A percentile compares a stretch with the other conserved stretches of the same genome.
phyloP scores from a whole-genome alignment of 2,329 filamentous ascomycete species.

The Penicillium oxalicum region DNA sequence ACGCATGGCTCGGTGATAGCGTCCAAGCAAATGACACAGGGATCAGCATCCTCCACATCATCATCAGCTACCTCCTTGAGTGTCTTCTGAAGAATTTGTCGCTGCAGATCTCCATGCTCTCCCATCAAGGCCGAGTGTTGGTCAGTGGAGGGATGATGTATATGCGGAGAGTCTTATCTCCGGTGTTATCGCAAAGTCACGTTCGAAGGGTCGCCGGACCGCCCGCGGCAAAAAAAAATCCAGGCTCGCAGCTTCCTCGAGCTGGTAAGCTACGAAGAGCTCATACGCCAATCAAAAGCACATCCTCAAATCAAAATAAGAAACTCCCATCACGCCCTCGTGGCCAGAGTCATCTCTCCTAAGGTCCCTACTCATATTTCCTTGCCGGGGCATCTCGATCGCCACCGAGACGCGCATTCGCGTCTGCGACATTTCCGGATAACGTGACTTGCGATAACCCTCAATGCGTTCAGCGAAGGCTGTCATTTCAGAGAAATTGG shows the following conservation, averaged over 20 bases:
- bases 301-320: too few relatives aligned
- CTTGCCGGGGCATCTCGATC: too few relatives aligned
- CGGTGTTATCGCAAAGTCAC: constrained; percentile 7
- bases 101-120: constrained; percentile 38
- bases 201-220: constrained; percentile 6
- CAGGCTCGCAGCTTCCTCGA: not conserved
- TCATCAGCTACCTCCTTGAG: constrained; percentile 40
- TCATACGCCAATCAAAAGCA: not conserved
- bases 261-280: not conserved
- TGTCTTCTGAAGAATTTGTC: constrained; percentile 41
- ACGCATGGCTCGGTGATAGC: constrained; percentile 64
- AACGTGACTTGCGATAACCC: not conserved
- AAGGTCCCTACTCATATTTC: too few relatives aligned
- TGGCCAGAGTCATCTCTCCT: too few relatives aligned
- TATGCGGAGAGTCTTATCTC: not conserved
- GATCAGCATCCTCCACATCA: constrained; percentile 37
- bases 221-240: constrained; percentile 17
- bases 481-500: constrained; percentile 28
- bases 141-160: not conserved
- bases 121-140: constrained; percentile 25
- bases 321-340: too few relatives aligned
- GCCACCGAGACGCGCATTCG: not conserved
- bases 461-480: constrained; percentile 33
- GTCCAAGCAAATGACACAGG: constrained; percentile 86
- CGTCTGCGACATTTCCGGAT: not conserved